Conservation (phyloP, 164 flowering plant genomes). For the Chimonanthus praecox region DNA sequence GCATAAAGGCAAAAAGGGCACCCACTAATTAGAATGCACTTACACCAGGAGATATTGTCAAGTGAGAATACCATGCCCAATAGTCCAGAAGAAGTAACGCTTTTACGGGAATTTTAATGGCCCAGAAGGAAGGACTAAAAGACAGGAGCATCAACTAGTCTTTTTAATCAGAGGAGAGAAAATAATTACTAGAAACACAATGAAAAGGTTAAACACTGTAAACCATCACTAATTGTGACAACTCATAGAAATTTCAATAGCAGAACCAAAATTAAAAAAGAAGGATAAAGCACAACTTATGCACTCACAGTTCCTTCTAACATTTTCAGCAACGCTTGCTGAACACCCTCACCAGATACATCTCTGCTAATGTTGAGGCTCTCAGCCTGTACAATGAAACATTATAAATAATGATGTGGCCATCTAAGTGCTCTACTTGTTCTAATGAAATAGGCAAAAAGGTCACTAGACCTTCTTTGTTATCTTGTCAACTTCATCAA, state of each 20-base stretch:
- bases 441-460: neutral
- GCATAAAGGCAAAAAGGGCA: too few relatives aligned
- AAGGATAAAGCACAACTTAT: neutral
- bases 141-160: too few relatives aligned
- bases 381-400: conserved; percentile 56
- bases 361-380: conserved; percentile 90
- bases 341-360: conserved; percentile 99
- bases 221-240: neutral
- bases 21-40: too few relatives aligned
- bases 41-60: too few relatives aligned
- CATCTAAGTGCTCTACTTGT: neutral
- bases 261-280: neutral
- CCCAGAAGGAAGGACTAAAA: too few relatives aligned
- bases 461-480: conserved; percentile 74
- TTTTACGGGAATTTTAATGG: too few relatives aligned
- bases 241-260: neutral
- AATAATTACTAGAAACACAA: neutral
- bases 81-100: too few relatives aligned
- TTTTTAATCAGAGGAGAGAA: neutral
- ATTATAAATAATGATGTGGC: neutral
- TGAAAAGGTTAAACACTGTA: neutral
- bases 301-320: conserved; percentile 97
- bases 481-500: conserved; percentile 99
- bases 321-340: conserved; percentile 95
- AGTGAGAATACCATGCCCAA: too few relatives aligned